Conservation (phyloP, 2,329 filamentous ascomycete species). For the Penicillium frequentans region DNA sequence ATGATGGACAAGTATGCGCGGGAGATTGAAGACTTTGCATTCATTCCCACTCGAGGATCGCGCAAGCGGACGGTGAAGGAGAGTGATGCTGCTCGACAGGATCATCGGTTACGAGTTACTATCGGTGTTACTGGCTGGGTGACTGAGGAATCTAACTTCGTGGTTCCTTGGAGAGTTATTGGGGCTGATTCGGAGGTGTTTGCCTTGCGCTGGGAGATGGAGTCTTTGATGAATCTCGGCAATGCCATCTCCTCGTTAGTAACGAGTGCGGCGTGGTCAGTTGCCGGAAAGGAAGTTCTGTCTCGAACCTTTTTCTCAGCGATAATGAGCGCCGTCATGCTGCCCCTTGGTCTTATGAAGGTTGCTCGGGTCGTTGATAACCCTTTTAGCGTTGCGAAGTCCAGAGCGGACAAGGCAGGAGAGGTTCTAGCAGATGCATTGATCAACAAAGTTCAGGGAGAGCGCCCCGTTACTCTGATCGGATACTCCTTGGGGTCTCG, state of each 20-base stretch:
- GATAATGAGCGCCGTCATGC: slow-evolving; percentile 64
- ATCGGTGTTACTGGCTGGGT: slow-evolving; percentile 84
- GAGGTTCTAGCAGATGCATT: slow-evolving; percentile 77
- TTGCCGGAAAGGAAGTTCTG: slow-evolving; percentile 73
- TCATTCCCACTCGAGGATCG: slow-evolving; percentile 68
- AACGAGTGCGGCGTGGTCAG: slow-evolving; percentile 74
- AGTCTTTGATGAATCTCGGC: slow-evolving; percentile 74
- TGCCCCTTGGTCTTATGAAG: slow-evolving; percentile 67
- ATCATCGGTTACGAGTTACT: slow-evolving; percentile 74
- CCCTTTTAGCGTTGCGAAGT: slow-evolving; percentile 74
- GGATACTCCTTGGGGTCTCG: slow-evolving; percentile 81
- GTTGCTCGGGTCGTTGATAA: slow-evolving; percentile 73
- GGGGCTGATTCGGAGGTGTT: slow-evolving; percentile 75
- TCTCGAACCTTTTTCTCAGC: slow-evolving; percentile 69
- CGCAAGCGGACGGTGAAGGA: slow-evolving; percentile 43
- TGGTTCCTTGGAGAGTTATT: slow-evolving; percentile 75
- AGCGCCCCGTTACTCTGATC: slow-evolving; percentile 75
- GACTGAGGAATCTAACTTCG: slow-evolving; percentile 68
- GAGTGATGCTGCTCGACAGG: slow-evolving; percentile 45
- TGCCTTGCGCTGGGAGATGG: slow-evolving; percentile 78
- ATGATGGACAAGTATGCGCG: slow-evolving; percentile 86
- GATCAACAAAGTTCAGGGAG: slow-evolving; percentile 78
- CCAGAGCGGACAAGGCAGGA: slow-evolving; percentile 77
- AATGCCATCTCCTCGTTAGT: slow-evolving; percentile 74
- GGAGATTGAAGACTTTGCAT: slow-evolving; percentile 85